A percentile compares a stretch with the other conserved stretches of the same genome.
Conservation (phyloP, 108 stramenopile species). For the Fistulifera solaris region DNA sequence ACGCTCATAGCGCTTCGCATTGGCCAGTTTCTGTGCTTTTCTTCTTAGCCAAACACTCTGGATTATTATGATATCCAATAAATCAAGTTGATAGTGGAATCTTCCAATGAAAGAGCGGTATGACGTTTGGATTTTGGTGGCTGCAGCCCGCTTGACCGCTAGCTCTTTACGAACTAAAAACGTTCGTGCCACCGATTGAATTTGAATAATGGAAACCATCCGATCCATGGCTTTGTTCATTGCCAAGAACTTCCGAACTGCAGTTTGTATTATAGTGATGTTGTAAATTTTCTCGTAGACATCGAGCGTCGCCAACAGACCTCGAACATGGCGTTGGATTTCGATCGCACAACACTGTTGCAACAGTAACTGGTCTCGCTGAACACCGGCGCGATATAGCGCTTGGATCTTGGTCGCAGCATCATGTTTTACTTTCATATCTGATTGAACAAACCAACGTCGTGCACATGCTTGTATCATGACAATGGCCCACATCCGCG, state of each 20-base stretch:
- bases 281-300: constrained; percentile 57
- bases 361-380: constrained; percentile 46
- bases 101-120: constrained; percentile 37
- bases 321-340: constrained; percentile 44
- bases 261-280: constrained; percentile 44
- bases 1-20: background rate
- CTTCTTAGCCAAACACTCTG: constrained; percentile 41
- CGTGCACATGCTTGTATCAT: constrained; percentile 58
- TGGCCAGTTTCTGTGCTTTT: background rate
- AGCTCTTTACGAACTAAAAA: constrained; percentile 18
- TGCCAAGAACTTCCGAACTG: constrained; percentile 40
- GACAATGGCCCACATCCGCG: constrained; percentile 64
- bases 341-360: constrained; percentile 72
- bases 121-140: constrained; percentile 39
- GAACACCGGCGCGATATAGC: constrained; percentile 43
- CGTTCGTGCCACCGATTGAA: constrained; percentile 43
- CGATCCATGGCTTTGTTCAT: constrained; percentile 31
- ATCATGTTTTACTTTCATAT: constrained; percentile 29
- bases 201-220: constrained; percentile 30
- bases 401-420: constrained; percentile 55
- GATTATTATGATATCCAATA: constrained; percentile 47
- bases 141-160: constrained; percentile 12
- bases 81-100: constrained; percentile 42
- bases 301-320: constrained; percentile 31
- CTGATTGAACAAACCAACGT: constrained; percentile 41